Evolutionary conservation across 2,329 filamentous ascomycete genomes (phyloP), one percentile per base, ranked within the genome.

Genomic region (Furcasterigmium sp.): DNA sequence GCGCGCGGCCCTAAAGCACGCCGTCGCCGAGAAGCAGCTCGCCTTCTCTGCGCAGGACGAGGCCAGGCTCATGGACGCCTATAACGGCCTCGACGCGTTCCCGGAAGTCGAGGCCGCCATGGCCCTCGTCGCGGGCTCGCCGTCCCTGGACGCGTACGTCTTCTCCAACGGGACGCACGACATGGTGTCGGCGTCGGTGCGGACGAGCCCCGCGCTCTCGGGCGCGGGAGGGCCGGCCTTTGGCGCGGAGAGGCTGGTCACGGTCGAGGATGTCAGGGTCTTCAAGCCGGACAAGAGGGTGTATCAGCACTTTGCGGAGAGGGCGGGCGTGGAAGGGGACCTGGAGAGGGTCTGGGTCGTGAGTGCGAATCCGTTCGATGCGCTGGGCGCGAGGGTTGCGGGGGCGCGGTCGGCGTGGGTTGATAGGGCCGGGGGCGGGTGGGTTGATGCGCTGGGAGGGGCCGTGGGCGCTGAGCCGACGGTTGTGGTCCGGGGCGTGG

Each of bases 321-420:
- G 67, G 28, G 67, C 72, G 3, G 73, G 73, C 3, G 75, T 73
- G 52, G 8, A 15, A 7, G 63, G 60, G 1, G 53, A 69, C 15
- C 65, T 70, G 49, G 63, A 57, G 1, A 65, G 74, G 20, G 69
- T 88, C 13, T 88, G 84, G 82, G 61, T 90, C 8, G 72, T 91
- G 6, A 85, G 76, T 51, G 77, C 78, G 2, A 90, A 90, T 56
- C 80, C 85, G 3, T 90, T 90, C 56, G 85, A 90, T 57, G 66
- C 85, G 14, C 73, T 81, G 0, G 85, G 86, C 0, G 81, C 84
- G 1, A 71, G 70, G 47, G 69, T 69, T 2, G 69, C 73, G 5
- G 84, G 84, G 0, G 64, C 88, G 63, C 72, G 75, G 52, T 75
- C 80, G 19, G 78, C 73, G 11, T 89, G 82, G 80, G 75, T 90